Evolutionary conservation across 78 protist species (phyloP).

Genomic region (Dictyostelium brefeldianum): DNA sequence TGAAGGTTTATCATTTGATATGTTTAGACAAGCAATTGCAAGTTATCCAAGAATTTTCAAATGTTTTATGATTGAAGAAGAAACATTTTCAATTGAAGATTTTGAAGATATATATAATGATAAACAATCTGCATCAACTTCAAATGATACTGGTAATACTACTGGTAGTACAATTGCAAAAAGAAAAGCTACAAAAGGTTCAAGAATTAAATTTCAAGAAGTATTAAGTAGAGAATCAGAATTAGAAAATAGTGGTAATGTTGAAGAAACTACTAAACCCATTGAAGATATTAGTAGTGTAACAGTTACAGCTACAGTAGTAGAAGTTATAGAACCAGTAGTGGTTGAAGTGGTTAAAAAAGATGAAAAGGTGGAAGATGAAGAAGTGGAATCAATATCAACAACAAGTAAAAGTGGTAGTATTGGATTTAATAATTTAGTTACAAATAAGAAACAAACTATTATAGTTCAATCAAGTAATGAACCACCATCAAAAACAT

Average conservation of each 20-base stretch:
- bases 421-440: not conserved
- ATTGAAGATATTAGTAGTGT: too few relatives aligned
- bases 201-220: constrained; percentile 39
- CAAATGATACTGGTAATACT: not conserved
- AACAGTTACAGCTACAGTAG: too few relatives aligned
- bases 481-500: not conserved
- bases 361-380: not conserved
- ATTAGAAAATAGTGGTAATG: not conserved
- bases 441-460: not conserved
- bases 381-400: not conserved
- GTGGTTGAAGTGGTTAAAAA: not conserved
- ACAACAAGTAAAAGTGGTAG: not conserved
- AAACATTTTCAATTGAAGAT: constrained; percentile 52
- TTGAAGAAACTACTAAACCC: not conserved
- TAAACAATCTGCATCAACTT: not conserved
- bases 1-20: constrained; percentile 52
- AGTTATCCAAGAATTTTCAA: constrained; percentile 68
- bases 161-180: not conserved
- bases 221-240: constrained; percentile 35
- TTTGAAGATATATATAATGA: constrained; percentile 44
- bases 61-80: constrained; percentile 79
- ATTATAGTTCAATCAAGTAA: not conserved
- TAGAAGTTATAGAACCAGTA: too few relatives aligned
- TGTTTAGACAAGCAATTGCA: constrained; percentile 60
- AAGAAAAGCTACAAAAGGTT: not conserved